phyloP scores from a whole-genome alignment of 768 basidiomycete species.

The Boletus rubescentipes region DNA sequence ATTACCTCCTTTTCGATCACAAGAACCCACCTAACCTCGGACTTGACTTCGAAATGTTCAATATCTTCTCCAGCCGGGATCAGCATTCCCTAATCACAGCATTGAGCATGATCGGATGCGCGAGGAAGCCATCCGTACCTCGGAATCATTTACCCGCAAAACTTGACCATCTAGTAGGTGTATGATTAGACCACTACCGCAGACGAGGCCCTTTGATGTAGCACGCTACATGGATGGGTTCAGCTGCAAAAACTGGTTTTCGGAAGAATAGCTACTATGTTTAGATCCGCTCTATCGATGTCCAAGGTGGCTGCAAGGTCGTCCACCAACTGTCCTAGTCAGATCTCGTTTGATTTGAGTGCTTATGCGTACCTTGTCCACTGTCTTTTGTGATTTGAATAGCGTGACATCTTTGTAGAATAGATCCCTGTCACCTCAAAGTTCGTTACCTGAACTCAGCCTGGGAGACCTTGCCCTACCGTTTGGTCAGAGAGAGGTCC shows the following conservation, averaged over 20 bases:
- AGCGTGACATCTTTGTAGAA: conserved; percentile 83
- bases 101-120: background rate
- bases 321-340: conserved; percentile 69
- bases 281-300: conserved; percentile 71
- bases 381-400: conserved; percentile 74
- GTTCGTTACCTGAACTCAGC: conserved; percentile 9
- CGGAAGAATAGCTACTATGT: conserved; percentile 52
- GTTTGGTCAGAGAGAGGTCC: conserved; percentile 60
- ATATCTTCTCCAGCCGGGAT: conserved; percentile 81
- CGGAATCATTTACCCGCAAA: conserved; percentile 52
- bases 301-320: conserved; percentile 84
- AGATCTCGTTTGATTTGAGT: background rate
- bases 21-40: conserved; percentile 70
- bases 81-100: conserved; percentile 56
- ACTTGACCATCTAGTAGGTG: conserved; percentile 54
- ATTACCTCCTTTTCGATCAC: conserved; percentile 92
- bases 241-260: conserved; percentile 3
- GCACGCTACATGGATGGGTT: conserved; percentile 58
- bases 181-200: conserved; percentile 62
- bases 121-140: conserved; percentile 40
- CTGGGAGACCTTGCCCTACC: conserved; percentile 37
- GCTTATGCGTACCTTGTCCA: conserved; percentile 60
- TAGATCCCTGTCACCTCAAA: conserved; percentile 59
- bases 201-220: conserved; percentile 84
- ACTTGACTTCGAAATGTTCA: conserved; percentile 52